phyloP scores from a whole-genome alignment of 2,329 filamentous ascomycete species.

The Nigrospora sphaerica region DNA sequence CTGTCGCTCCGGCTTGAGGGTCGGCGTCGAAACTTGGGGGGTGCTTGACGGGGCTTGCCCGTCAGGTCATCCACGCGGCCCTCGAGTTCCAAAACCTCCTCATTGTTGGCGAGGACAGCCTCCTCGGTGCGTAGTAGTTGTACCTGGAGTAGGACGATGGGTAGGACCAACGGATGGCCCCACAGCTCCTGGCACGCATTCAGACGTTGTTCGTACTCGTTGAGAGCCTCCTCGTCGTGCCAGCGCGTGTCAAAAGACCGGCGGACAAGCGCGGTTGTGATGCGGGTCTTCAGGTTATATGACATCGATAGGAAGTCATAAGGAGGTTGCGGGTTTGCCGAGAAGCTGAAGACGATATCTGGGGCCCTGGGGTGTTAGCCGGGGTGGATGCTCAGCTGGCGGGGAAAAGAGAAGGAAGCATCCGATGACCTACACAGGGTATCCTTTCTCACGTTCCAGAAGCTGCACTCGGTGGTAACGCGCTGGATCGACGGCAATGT shows the following conservation, averaged over 20 bases:
- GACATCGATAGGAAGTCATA: conserved; percentile 41
- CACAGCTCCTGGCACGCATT: conserved; percentile 36
- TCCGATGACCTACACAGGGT: conserved; percentile 16
- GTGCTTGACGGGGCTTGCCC: conserved; percentile 20
- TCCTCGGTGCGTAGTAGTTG: conserved; percentile 37
- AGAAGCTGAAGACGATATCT: conserved; percentile 38
- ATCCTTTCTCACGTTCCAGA: conserved; percentile 20
- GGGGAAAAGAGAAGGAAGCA: not conserved
- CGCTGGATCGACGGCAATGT: conserved; percentile 17
- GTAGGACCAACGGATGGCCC: conserved; percentile 37
- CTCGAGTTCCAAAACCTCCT: conserved; percentile 32
- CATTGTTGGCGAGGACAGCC: conserved; percentile 34
- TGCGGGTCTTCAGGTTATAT: conserved; percentile 30
- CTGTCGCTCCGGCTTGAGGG: conserved; percentile 9
- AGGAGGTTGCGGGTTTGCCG: conserved; percentile 33
- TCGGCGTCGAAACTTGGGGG: conserved; percentile 14
- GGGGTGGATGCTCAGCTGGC: not conserved
- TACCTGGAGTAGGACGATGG: conserved; percentile 38
- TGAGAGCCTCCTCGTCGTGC: conserved; percentile 33
- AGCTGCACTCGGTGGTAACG: conserved; percentile 19
- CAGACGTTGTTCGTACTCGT: conserved; percentile 37
- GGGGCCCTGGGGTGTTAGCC: no score
- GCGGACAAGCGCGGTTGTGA: conserved; percentile 32
- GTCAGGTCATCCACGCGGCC: conserved; percentile 34
- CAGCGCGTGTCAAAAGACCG: conserved; percentile 34